phyloP scores from a whole-genome alignment of 116 monocot species.

The Cymodocea nodosa region DNA sequence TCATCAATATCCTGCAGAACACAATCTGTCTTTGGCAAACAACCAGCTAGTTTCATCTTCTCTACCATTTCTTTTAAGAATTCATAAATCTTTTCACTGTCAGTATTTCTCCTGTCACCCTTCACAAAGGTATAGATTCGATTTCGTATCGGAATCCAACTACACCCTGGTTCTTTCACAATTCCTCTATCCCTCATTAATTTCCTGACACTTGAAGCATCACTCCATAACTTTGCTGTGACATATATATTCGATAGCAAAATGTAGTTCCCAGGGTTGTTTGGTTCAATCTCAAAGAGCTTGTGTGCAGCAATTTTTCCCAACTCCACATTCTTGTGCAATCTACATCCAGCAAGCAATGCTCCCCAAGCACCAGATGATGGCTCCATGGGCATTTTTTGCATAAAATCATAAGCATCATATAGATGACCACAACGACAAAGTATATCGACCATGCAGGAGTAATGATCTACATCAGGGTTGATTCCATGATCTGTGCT shows the following conservation, averaged over 20 bases:
- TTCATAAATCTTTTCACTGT: conserved; percentile 23
- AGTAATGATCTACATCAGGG: conserved; percentile 47
- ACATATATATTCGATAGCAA: conserved; percentile 34
- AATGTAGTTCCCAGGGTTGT: conserved; percentile 49
- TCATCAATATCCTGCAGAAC: conserved; percentile 25
- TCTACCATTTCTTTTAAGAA: conserved; percentile 27
- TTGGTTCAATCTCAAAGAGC: conserved; percentile 51
- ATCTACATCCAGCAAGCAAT: conserved; percentile 40
- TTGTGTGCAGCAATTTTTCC: conserved; percentile 33
- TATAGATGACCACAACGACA: conserved; percentile 36
- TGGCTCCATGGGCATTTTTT: conserved; percentile 38
- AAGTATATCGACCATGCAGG: conserved; percentile 52
- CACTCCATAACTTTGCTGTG: conserved; percentile 29
- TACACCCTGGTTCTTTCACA: conserved; percentile 41
- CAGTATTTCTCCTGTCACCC: conserved; percentile 27
- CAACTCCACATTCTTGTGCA: conserved; percentile 42
- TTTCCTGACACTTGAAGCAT: conserved; percentile 33
- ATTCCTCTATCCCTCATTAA: conserved; percentile 47
- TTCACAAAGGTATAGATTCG: conserved; percentile 43
- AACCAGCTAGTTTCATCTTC: conserved; percentile 43
- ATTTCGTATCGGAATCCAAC: conserved; percentile 45
- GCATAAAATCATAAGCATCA: conserved; percentile 38
- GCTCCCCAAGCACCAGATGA: conserved; percentile 48
- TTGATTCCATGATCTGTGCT: conserved; percentile 22
- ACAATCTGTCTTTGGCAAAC: conserved; percentile 25